A percentile compares a stretch with the other conserved stretches of the same genome.
phyloP scores from a whole-genome alignment of 2,329 filamentous ascomycete species.

The Xylariaceae sp. region DNA sequence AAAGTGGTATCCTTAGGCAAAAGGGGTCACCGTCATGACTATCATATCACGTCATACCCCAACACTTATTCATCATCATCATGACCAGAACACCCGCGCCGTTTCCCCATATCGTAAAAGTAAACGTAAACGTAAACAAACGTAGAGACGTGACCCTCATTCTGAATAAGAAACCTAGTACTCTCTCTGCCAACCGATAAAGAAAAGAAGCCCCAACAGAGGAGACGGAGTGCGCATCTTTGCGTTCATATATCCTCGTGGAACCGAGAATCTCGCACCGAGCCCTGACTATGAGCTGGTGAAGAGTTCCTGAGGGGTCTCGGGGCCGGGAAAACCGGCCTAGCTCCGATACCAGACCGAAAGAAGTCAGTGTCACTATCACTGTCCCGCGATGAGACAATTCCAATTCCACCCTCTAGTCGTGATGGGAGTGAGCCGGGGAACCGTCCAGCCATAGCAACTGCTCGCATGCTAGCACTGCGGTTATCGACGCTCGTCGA shows the following conservation, averaged over 20 bases:
- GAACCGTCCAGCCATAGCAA: conserved; percentile 41
- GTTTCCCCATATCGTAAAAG: neutral
- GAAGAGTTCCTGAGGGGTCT: conserved; percentile 33
- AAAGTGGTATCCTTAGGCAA: neutral
- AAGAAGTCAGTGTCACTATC: conserved; percentile 37
- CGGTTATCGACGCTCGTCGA: conserved; percentile 40
- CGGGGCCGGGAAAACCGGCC: conserved; percentile 36
- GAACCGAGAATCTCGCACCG: conserved; percentile 54
- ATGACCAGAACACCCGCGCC: neutral
- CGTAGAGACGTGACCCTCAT: neutral
- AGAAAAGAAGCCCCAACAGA: neutral
- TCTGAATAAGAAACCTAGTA: neutral
- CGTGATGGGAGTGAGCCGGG: conserved; percentile 17
- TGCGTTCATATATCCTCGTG: conserved; percentile 45
- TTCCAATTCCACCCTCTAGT: conserved; percentile 22
- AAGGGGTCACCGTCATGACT: neutral
- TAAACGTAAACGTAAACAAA: neutral
- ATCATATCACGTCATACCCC: neutral
- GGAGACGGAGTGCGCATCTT: neutral
- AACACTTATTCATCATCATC: neutral
- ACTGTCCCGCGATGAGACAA: conserved; percentile 28
- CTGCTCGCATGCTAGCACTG: conserved; percentile 42
- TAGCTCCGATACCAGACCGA: conserved; percentile 30
- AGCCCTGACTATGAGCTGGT: conserved; percentile 43
- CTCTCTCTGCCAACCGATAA: neutral